Evolutionary conservation across 352 stramenopile species (phyloP), one percentile per base, ranked within the genome.

Genomic region (Globisporangium cystogenes): DNA sequence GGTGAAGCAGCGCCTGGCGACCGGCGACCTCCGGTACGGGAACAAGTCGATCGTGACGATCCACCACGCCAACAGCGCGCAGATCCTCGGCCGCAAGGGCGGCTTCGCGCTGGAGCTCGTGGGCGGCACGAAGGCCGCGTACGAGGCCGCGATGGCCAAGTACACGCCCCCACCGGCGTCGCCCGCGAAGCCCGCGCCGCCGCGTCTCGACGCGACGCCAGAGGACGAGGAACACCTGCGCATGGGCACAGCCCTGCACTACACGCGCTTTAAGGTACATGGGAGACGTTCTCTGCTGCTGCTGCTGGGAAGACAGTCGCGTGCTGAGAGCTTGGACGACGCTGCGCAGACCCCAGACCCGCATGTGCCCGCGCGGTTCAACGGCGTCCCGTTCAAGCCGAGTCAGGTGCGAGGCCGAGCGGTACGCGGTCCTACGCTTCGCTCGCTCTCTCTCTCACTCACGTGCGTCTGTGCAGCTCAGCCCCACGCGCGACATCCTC

Each of bases 321-420:
- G n/a, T 27, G 5, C 14, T 36, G 44, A 21, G 24, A n/a, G 12
- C 21, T 20, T 18, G 16, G 7, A 23, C 24, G 8, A 7, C 23
- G 21, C 21, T 35, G 11, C 20, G 51, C 10, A 82, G 72, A 72
- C 53, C 1, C 69, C 67, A 11, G 76, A 87, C 33, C 76, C 74
- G 14, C 66, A 86, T 48, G 44, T 87, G 6, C 76, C 76, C 20
- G 76, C 76, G 7, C 60, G 76, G 36, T 85, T 84, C 59, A 87
- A 87, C 27, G 70, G 70, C 26, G 55, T 87, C 29, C 72, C 76
- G n/a, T 87, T 79, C 54, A 74, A 58, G 35, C 60, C 67, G 26
- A 85, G 72, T 47, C 65, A 85, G 49, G 70, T 87, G n/a, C 50
- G 31, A 12, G 26, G 26, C 26, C 26, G 5, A 2, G 26, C 26